These are phyloP conservation scores for Taphrina pruni DNA, from an alignment of 1,139 yeast genomes.

Conservation along the genomic window DNA sequence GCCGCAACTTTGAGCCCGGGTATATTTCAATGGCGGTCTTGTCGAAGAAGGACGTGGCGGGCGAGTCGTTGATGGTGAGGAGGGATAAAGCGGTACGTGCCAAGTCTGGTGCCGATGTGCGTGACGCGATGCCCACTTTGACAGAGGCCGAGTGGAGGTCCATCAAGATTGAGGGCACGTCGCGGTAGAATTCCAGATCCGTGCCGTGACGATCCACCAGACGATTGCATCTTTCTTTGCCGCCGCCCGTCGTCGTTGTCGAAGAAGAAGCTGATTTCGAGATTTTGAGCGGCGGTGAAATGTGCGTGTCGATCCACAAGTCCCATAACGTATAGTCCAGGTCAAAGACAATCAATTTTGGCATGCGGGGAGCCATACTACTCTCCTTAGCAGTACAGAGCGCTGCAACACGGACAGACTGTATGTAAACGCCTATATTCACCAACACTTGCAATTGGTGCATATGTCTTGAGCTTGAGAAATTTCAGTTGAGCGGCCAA, in stretches of 20 bases:
- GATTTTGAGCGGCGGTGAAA: slow-evolving; percentile 59
- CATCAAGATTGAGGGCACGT: slow-evolving; percentile 63
- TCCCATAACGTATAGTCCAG: slow-evolving; percentile 83
- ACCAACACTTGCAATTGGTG: too few relatives aligned
- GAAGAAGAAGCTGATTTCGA: not conserved
- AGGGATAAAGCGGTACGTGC: slow-evolving; percentile 63
- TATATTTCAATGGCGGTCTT: slow-evolving; percentile 46
- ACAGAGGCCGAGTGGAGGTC: slow-evolving; percentile 57
- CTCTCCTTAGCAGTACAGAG: not conserved
- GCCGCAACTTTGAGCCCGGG: slow-evolving; percentile 61
- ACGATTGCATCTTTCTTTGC: slow-evolving; percentile 40
- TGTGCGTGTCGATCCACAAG: slow-evolving; percentile 72
- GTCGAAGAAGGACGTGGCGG: slow-evolving; percentile 54
- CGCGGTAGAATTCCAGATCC: slow-evolving; percentile 61
- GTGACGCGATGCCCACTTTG: slow-evolving; percentile 63
- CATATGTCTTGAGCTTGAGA: too few relatives aligned
- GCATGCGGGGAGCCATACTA: slow-evolving; percentile 16
- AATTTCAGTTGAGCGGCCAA: too few relatives aligned
- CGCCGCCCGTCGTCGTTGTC: slow-evolving; percentile 48
- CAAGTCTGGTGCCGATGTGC: slow-evolving; percentile 66
- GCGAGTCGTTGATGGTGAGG: slow-evolving; percentile 58
- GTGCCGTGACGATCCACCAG: slow-evolving; percentile 58
- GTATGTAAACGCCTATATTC: too few relatives aligned
- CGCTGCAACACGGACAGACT: too few relatives aligned
- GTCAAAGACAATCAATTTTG: slow-evolving; percentile 64